Conservation (phyloP, 768 basidiomycete genomes). For the Amanita muscaria region DNA sequence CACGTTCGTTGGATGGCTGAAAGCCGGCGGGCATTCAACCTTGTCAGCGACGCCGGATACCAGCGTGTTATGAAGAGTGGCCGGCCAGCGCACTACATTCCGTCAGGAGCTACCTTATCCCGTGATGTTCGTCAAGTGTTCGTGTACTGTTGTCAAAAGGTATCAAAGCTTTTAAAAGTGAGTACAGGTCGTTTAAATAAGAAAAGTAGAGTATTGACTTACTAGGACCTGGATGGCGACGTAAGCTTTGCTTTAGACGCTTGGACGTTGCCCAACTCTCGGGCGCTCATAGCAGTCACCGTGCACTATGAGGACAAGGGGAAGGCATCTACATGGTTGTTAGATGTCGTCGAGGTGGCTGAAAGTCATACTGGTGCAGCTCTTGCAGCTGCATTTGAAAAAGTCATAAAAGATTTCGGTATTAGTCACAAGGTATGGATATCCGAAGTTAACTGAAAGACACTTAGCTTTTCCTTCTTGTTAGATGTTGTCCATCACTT, state of each 20-base stretch:
- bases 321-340: not conserved
- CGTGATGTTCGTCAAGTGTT: not conserved
- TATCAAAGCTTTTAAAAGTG: not conserved
- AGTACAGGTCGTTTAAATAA: too few species aligned
- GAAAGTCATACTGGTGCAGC: too few species aligned
- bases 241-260: constrained; percentile 1
- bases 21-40: not conserved
- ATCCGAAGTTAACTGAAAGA: too few species aligned
- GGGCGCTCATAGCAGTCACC: constrained; percentile 9
- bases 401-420: not conserved
- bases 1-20: not conserved
- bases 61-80: too few species aligned
- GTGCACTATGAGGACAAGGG: not conserved
- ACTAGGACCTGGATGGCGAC: not conserved
- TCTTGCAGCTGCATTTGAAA: too few species aligned
- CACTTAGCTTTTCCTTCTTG: too few species aligned
- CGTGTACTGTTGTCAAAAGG: not conserved
- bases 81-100: not conserved
- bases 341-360: not conserved
- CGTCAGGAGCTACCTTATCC: not conserved
- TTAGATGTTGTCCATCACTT: too few species aligned
- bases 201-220: too few species aligned
- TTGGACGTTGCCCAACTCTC: constrained; percentile 12
- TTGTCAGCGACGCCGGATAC: not conserved
- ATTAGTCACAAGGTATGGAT: too few species aligned